Evolutionary conservation across 192 early-diverging fungal genomes (phyloP).

Genomic region (Cladochytrium replicatum): DNA sequence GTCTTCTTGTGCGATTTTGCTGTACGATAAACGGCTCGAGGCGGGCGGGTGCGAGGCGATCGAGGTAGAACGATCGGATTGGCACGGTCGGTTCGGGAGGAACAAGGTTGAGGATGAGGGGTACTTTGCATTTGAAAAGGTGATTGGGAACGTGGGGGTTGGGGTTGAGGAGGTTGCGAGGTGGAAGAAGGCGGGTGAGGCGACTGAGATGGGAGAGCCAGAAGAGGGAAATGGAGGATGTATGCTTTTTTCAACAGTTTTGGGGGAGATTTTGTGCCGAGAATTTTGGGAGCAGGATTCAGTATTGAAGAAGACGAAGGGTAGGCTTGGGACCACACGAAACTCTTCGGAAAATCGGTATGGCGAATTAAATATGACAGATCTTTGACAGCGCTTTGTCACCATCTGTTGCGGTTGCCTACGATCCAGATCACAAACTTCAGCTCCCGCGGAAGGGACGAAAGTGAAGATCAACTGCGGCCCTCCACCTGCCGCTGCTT

Average conservation of each 20-base stretch:
- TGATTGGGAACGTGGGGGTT: conserved; percentile 5
- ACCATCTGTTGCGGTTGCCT: not conserved
- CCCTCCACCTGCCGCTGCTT: too few species aligned
- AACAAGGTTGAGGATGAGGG: conserved; percentile 43
- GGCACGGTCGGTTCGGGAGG: conserved; percentile 11
- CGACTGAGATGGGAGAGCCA: conserved; percentile 28
- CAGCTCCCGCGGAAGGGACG: conserved; percentile 10
- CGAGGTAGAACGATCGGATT: not conserved
- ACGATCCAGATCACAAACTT: too few species aligned
- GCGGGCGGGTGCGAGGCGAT: conserved; percentile 34
- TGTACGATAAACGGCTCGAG: conserved; percentile 37
- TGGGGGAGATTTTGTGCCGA: not conserved
- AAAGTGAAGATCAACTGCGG: conserved; percentile 26
- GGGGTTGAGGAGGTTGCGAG: not conserved
- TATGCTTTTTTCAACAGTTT: conserved; percentile 6
- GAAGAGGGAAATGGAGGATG: conserved; percentile 39
- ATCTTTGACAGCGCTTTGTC: conserved; percentile 4
- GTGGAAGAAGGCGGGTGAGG: conserved; percentile 24
- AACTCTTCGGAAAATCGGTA: not conserved
- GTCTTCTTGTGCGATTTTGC: conserved; percentile 20
- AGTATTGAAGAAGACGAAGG: conserved; percentile 27
- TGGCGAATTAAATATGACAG: not conserved
- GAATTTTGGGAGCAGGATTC: conserved; percentile 15
- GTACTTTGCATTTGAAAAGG: conserved; percentile 29
- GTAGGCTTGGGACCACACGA: conserved; percentile 9